Base-by-base conservation (phyloP, 2,329 filamentous ascomycete genomes). In the Plenodomus biglobosus region DNA sequence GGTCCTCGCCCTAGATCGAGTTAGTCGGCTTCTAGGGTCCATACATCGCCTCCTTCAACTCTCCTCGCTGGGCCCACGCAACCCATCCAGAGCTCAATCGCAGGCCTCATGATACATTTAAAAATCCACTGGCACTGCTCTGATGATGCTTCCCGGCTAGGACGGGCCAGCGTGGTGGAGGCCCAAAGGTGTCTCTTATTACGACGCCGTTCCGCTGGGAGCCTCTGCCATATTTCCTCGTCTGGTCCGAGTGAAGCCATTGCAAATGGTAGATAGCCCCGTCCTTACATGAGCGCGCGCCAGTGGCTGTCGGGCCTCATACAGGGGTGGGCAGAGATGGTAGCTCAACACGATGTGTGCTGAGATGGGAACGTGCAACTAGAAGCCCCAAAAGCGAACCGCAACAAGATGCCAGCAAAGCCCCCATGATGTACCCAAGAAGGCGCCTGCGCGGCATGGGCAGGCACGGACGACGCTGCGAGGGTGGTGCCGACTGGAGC, bases 41-140 rank as follows among this genome's bases (percentile, higher is more conserved):
- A 55, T 58, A 59, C 58, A 53, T 60, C 52, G 58, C 58, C 55
- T 59, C 58, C 56, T 53, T 50, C 58, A 50, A 56, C 50, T 56
- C 54, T 56, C 52, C 38, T 56, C 55, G 52, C 45, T 50, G 54
- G 49, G 48, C 38, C 44, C 46, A 44, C 48, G 43, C 56, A 51
- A 50, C 44, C 38, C 44, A 42, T 39, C 41, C 36, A 44, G 39
- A 49, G 40, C 37, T 36, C 32, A 19, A 16, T 42, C 8, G 15
- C 18, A n/a, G 16, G 15, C 42, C 8, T 36, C 20, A 35, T 38
- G 13, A 32, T 16, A 24, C 34, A 32, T 35, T n/a, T 11, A 32
- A 32, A 32, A 7, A 3, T 32, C 27, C 3, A 10, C 8, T 15
- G 27, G 27, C 11, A 32, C 13, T 15, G 27, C 27, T 15, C 7